Evolutionary conservation across 2,329 filamentous ascomycete species (phyloP).

Genomic region (Botrytis tulipae): DNA sequence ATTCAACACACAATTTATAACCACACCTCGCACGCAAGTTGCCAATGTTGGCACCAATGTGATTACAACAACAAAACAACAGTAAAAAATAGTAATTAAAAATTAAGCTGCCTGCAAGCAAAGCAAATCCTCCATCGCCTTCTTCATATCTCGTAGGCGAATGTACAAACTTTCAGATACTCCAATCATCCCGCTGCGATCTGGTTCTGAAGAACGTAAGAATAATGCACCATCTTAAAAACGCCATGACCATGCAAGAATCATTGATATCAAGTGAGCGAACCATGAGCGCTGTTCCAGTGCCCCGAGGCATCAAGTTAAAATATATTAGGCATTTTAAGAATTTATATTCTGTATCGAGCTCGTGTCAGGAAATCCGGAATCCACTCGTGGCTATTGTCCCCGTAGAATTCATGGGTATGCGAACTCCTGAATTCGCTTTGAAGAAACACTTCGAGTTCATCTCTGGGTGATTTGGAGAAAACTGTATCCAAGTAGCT

Average conservation of each 20-base stretch:
- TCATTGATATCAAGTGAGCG: neutral
- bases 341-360: neutral
- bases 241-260: neutral
- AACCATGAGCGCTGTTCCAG: neutral
- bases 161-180: neutral
- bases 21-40: neutral
- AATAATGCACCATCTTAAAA: neutral
- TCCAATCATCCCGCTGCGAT: neutral
- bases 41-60: neutral
- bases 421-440: conserved; percentile 20
- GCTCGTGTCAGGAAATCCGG: neutral
- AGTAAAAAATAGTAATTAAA: neutral
- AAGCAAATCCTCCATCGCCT: neutral
- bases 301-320: neutral
- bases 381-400: conserved; percentile 17
- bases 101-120: neutral
- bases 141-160: neutral
- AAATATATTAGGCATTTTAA: neutral
- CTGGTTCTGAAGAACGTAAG: neutral
- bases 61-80: neutral
- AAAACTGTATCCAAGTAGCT: conserved; percentile 32
- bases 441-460: conserved; percentile 32
- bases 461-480: conserved; percentile 19
- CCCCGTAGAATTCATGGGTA: conserved; percentile 2
- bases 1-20: neutral